Base-by-base conservation (phyloP, 192 early-diverging fungal genomes). In the Coemansia reversa region DNA sequence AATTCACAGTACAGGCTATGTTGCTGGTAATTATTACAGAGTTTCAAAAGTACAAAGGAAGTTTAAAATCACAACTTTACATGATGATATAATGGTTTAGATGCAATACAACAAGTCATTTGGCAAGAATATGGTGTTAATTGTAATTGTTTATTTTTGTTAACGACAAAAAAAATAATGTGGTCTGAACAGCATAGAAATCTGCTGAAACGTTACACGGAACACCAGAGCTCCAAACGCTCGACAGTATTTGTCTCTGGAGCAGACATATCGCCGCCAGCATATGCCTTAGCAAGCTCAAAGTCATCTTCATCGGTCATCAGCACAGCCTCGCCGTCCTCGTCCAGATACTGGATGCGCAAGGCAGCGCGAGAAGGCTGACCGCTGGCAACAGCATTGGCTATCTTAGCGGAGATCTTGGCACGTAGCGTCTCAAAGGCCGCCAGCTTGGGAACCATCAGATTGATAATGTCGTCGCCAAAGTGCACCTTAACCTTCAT, bases 271-370 rank as follows among this genome's bases (percentile, higher is more conserved):
- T 87, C 82, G 7, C 80, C 75, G 29, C 79, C 73, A 51, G 79
- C 76, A 39, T 81, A 80, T 16, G 81, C 84, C 63, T 84, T 85
- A 42, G 88, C 87, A 71, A 93, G 85, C 54, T 90, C 84, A 67
- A 90, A 87, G 74, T 97, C 95, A 39, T 95, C 95, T 29, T 97
- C 87, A 72, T 96, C 94, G 25, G 88, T 89, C 86, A 97, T 91
- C 42, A 89, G 73, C n/a, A 95, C 86, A 71, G 91, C 82, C 67
- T 90, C 88, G 30, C 86, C 86, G 49, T 93, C 93, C 67, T 93
- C 92, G 59, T 97, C 95, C 72, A 86, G 86, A 72, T 95, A 97
- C 65, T 89, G 86, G 27, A 97, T 70, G 25, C 83, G 79, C 54
- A 93, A 62, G 11, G 59, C 20, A 22, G 50, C 29, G 1, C 47